Evolutionary conservation across 2,329 filamentous ascomycete species (phyloP), one percentile per base, ranked within the genome.

Genomic region (Neonectria punicea): DNA sequence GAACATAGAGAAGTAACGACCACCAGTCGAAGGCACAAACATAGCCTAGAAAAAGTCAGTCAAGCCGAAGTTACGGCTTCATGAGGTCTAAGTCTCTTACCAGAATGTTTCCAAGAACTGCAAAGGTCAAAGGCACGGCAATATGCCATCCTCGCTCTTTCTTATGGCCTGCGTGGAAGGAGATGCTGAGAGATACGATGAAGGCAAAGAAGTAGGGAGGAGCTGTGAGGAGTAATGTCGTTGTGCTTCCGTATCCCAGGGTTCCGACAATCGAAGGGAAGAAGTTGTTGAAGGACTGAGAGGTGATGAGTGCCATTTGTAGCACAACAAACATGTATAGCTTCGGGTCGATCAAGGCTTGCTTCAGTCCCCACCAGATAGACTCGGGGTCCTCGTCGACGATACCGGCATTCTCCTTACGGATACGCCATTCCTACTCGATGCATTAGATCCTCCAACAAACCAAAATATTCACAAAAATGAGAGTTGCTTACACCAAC

Each of bases 101-200:
- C 14, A 58, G 25, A 7, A 63, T 4, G 80, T 63, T 66, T 10
- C 64, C 64, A 13, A 66, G 60, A 0, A 84, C 72, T 0, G 79
- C 81, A 5, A 84, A 55, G 0, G 68, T 60, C 43, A 66, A 22
- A 2, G 68, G 63, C 13, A 69, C 83, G 0, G 81, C 75, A 16
- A 84, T 82, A 66, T 85, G 83, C 43, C 81, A 80, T 1, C 79
- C 81, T 8, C 84, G 76, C 65, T 85, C 83, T 8, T 80, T 77
- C 51, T 81, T 80, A 53, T 78, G 72, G 53, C 85, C 83, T 0
- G 80, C 82, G 10, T 78, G 81, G 64, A 80, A 82, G 1, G 82
- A 77, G 8, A 85, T 78, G 2, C 66, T 70, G 0, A 85, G 76
- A 4, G 85, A 73, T 4, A 84, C 74, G 14, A 70, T 58, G 14